Evolutionary conservation across 2,329 filamentous ascomycete species (phyloP).

Genomic region (Cladosporium sp.): DNA sequence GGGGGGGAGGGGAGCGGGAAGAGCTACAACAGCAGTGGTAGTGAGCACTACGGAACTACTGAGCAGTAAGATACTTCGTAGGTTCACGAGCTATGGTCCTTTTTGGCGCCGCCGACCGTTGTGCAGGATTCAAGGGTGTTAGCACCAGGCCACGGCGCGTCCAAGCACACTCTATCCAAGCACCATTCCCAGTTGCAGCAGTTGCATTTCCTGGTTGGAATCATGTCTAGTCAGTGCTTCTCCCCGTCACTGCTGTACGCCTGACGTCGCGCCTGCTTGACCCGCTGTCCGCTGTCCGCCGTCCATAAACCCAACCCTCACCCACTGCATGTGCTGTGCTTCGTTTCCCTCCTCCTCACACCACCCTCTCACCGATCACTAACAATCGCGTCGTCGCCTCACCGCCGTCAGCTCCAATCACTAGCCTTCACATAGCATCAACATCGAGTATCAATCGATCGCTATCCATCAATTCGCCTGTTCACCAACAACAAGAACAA

Average conservation of each 20-base stretch:
- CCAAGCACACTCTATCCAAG: slow-evolving; percentile 1
- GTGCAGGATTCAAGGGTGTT: neutral
- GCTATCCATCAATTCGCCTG: neutral
- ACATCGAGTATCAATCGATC: slow-evolving; percentile 7
- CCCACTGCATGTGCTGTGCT: neutral
- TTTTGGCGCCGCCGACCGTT: neutral
- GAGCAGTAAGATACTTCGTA: too few relatives aligned
- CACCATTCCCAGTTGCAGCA: neutral
- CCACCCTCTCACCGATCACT: neutral
- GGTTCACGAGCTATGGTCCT: neutral
- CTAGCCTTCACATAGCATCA: neutral
- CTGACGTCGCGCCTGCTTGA: neutral
- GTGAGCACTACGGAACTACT: too few relatives aligned
- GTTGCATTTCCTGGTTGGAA: too few relatives aligned
- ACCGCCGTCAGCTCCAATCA: neutral
- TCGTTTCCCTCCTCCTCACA: neutral
- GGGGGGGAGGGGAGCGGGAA: too few relatives aligned
- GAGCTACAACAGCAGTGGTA: too few relatives aligned
- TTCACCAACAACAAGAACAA: slow-evolving; percentile 3
- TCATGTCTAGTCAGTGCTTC: too few relatives aligned
- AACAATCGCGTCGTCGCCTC: neutral
- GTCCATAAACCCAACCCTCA: neutral
- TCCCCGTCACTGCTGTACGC: neutral
- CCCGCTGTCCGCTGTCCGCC: neutral
- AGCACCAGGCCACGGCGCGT: neutral